Conservation (phyloP, 108 stramenopile genomes). For the Skeletonema marinoi region DNA sequence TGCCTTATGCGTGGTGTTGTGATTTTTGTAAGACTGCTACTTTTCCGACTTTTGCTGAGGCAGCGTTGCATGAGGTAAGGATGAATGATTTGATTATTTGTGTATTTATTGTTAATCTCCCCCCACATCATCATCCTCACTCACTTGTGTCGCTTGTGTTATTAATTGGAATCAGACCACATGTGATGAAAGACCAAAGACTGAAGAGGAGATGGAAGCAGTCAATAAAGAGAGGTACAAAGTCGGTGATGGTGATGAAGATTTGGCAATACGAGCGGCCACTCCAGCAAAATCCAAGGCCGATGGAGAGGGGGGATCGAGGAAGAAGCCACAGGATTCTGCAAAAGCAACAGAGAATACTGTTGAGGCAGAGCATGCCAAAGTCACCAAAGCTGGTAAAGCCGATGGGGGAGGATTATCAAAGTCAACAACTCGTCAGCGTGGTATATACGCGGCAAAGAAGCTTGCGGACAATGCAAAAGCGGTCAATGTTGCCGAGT, state of each 20-base stretch:
- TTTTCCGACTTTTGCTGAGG: conserved; percentile 24
- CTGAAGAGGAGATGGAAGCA: neutral
- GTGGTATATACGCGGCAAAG: too few relatives aligned
- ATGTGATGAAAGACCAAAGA: neutral
- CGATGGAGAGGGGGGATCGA: neutral
- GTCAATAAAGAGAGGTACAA: neutral
- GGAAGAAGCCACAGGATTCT: neutral
- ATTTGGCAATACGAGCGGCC: neutral
- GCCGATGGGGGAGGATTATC: too few relatives aligned
- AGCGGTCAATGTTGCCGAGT: neutral
- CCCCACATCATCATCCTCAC: too few relatives aligned
- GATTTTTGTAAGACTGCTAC: conserved; percentile 25
- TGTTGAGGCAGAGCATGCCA: too few relatives aligned
- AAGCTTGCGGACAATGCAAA: neutral
- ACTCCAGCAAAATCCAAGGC: neutral
- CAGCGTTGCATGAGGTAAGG: conserved; percentile 9
- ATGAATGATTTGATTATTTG: neutral
- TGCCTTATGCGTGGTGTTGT: conserved; percentile 12
- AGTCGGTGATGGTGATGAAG: neutral
- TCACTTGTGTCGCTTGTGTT: neutral
- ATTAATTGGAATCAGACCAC: neutral
- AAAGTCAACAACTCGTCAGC: too few relatives aligned
- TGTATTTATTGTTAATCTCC: too few relatives aligned
- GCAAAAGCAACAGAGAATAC: too few relatives aligned
- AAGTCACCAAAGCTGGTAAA: too few relatives aligned